phyloP scores from a whole-genome alignment of 805 yeast genomes.

The Sporopachydermia quercuum region DNA sequence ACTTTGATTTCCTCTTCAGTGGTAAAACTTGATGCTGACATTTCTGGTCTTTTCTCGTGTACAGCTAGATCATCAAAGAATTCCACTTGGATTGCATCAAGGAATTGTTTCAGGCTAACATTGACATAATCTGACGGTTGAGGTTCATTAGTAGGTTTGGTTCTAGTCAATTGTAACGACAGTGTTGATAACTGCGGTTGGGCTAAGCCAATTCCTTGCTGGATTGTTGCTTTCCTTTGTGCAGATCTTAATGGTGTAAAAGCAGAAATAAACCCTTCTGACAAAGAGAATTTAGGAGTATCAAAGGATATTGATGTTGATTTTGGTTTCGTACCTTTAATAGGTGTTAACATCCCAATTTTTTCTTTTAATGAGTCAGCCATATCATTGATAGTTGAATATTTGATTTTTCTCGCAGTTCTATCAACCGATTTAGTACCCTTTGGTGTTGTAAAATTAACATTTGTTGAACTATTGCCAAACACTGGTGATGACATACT shows the following conservation, averaged over 20 bases:
- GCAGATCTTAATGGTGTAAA: conserved; percentile 7
- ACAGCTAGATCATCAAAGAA: conserved; percentile 31
- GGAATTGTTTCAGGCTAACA: conserved; percentile 24
- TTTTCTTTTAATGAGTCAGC: conserved; percentile 1
- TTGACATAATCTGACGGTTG: conserved; percentile 14
- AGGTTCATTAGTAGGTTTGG: neutral
- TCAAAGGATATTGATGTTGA: conserved; percentile 3
- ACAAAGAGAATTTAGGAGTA: neutral
- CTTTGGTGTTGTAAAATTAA: neutral
- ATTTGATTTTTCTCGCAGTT: too few relatives aligned
- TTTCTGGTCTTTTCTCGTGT: conserved; percentile 5
- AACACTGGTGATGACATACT: neutral
- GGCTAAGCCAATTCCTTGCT: neutral
- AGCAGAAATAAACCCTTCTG: neutral
- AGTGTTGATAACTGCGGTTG: neutral
- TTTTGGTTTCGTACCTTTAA: conserved; percentile 2
- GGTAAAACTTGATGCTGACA: conserved; percentile 3
- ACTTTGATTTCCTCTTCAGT: conserved; percentile 10
- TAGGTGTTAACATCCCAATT: conserved; percentile 7
- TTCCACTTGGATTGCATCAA: conserved; percentile 25
- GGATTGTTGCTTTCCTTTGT: conserved; percentile 2
- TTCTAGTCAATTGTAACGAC: neutral
- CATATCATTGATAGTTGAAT: neutral
- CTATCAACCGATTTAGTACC: neutral
- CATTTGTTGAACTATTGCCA: too few relatives aligned